These are phyloP conservation scores for Paracoccidioides brasiliensis DNA, from an alignment of 2,329 filamentous ascomycete species.

Conservation along the genomic window DNA sequence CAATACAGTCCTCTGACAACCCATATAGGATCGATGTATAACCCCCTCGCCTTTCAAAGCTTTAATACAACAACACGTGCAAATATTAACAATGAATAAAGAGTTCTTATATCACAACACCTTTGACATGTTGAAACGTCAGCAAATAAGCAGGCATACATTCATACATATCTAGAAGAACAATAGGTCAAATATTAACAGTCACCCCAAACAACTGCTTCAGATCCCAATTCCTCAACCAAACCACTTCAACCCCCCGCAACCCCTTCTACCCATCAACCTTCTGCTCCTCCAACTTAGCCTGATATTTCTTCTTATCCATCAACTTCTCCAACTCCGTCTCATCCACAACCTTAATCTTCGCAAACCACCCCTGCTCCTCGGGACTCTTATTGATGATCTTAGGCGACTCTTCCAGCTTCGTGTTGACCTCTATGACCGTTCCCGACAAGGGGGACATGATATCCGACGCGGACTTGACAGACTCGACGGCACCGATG, in stretches of 20 bases:
- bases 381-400: slow-evolving; percentile 86
- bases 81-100: background rate
- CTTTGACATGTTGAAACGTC: slow-evolving; percentile 1
- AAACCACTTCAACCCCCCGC: background rate
- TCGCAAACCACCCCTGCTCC: slow-evolving; percentile 84
- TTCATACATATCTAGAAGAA: background rate
- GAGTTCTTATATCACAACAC: background rate
- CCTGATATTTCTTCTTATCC: slow-evolving; percentile 64
- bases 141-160: background rate
- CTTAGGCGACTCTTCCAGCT: slow-evolving; percentile 71
- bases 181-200: background rate
- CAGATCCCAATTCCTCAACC: background rate
- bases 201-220: background rate
- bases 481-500: slow-evolving; percentile 90
- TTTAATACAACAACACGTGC: background rate
- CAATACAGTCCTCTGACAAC: no score
- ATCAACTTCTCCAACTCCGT: slow-evolving; percentile 64
- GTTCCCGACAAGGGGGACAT: slow-evolving; percentile 72
- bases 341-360: slow-evolving; percentile 61
- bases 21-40: slow-evolving; percentile 1
- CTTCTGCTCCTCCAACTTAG: slow-evolving; percentile 48
- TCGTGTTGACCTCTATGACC: slow-evolving; percentile 58
- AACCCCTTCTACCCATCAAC: slow-evolving; percentile 4
- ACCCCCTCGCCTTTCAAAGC: background rate
- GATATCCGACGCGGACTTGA: slow-evolving; percentile 98